A percentile compares a stretch with the other conserved stretches of the same genome.
These are phyloP conservation scores for Laguncularia racemosa DNA, from an alignment of 345 rosid species.

Conservation along the genomic window DNA sequence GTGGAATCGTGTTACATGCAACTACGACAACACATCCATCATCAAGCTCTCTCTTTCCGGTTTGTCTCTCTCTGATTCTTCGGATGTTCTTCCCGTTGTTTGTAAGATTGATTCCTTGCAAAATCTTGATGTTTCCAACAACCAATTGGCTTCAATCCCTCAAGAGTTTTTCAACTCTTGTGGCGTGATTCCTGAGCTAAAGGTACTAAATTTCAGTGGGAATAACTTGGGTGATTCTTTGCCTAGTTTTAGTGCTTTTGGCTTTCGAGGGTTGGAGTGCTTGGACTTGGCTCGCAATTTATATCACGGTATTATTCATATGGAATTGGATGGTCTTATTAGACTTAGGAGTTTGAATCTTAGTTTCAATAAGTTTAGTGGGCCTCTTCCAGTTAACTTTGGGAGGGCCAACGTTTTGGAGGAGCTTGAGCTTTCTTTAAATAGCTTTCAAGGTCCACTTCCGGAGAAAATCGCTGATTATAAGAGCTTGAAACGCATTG, in stretches of 20 bases:
- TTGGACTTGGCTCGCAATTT: constrained; percentile 53
- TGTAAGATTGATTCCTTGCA: constrained; percentile 53
- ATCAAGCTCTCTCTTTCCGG: constrained; percentile 26
- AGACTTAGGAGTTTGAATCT: constrained; percentile 46
- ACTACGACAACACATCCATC: constrained; percentile 21
- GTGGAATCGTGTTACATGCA: constrained; percentile 55
- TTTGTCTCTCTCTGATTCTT: constrained; percentile 21
- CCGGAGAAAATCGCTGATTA: constrained; percentile 33
- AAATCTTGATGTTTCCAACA: constrained; percentile 46
- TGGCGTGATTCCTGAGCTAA: constrained; percentile 33
- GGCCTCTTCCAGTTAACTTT: constrained; percentile 39
- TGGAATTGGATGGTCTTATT: constrained; percentile 38
- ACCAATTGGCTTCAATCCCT: constrained; percentile 42
- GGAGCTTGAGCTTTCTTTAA: constrained; percentile 43
- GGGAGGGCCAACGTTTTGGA: constrained; percentile 25
- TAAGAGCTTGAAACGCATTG: constrained; percentile 31
- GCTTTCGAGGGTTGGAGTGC: constrained; percentile 38
- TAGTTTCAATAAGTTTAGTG: constrained; percentile 22
- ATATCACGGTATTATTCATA: constrained; percentile 25
- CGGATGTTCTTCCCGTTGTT: constrained; percentile 32
- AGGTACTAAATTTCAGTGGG: constrained; percentile 43
- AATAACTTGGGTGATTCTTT: constrained; percentile 31
- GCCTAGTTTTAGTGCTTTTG: constrained; percentile 43
- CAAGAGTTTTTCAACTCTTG: constrained; percentile 33
- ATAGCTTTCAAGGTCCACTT: constrained; percentile 28